These are phyloP conservation scores for Chlamydomonas incerta DNA, from an alignment of 139 green algal species.

Conservation along the genomic window DNA sequence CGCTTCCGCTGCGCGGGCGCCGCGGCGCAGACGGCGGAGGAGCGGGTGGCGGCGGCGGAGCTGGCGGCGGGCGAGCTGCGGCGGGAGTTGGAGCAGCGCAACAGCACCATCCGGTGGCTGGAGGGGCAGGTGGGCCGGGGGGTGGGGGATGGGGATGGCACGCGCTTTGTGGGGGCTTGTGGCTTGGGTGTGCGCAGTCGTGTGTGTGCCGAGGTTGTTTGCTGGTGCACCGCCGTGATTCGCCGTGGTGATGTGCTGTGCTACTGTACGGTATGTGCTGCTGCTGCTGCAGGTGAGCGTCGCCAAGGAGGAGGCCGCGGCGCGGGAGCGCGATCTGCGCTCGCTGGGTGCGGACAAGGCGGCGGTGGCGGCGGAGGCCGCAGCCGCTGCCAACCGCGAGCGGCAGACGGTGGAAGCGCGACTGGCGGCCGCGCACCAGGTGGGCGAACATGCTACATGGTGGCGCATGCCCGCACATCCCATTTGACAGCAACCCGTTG, in stretches of 20 bases:
- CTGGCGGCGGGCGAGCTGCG: background rate
- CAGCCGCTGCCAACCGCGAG: conserved; percentile 9
- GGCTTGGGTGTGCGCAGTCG: no score
- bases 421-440: conserved; percentile 34
- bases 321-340: conserved; percentile 29
- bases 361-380: conserved; percentile 30
- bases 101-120: conserved; percentile 54
- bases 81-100: conserved; percentile 34
- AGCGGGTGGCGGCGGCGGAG: conserved; percentile 19
- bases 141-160: no score
- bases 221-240: no score
- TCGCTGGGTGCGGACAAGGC: conserved; percentile 15
- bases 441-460: no score
- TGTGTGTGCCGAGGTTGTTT: no score
- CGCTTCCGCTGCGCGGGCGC: conserved; percentile 42
- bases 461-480: no score
- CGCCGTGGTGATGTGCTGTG: background rate
- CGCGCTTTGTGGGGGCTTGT: no score
- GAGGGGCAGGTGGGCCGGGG: conserved; percentile 40
- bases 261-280: background rate
- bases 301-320: conserved; percentile 13
- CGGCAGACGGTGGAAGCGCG: conserved; percentile 28
- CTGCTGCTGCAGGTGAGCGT: background rate
- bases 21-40: conserved; percentile 18
- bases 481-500: no score